Conservation (phyloP, 164 flowering plant species). For the Brasenia schreberi region DNA sequence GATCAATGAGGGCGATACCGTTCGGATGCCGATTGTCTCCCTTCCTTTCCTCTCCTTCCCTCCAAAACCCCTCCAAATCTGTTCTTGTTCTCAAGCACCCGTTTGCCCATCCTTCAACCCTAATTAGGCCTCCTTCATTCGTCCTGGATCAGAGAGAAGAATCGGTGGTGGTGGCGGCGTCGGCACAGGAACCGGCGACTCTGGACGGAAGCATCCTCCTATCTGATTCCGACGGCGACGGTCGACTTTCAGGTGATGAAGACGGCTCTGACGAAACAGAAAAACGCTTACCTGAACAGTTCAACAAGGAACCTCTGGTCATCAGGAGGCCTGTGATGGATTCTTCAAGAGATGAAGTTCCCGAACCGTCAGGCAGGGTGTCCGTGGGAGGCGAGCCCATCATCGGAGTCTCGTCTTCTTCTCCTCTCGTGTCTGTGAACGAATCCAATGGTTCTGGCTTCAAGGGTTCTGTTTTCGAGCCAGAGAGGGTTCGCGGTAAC, state of each 20-base stretch:
- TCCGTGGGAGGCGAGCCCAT: slow-evolving; percentile 8
- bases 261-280: slow-evolving; percentile 3
- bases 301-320: slow-evolving; percentile 12
- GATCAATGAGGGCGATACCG: not conserved
- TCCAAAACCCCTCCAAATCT: slow-evolving; percentile 13
- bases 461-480: slow-evolving; percentile 80
- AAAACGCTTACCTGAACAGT: not conserved
- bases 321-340: slow-evolving; percentile 66
- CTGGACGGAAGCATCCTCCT: not conserved
- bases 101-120: slow-evolving; percentile 1
- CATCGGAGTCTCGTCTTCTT: slow-evolving; percentile 2
- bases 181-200: not conserved
- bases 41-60: slow-evolving; percentile 4
- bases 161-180: not conserved
- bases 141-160: not conserved
- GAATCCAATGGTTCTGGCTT: slow-evolving; percentile 43
- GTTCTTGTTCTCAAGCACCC: slow-evolving; percentile 19
- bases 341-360: slow-evolving; percentile 7
- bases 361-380: not conserved
- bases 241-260: slow-evolving; percentile 4
- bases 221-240: slow-evolving; percentile 11
- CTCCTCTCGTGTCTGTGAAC: slow-evolving; percentile 28
- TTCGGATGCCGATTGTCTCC: not conserved
- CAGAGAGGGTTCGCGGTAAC: slow-evolving; percentile 32
- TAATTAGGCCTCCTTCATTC: not conserved